Conservation (phyloP, 106 monocot genomes). For the Dendrobium catenatum region DNA sequence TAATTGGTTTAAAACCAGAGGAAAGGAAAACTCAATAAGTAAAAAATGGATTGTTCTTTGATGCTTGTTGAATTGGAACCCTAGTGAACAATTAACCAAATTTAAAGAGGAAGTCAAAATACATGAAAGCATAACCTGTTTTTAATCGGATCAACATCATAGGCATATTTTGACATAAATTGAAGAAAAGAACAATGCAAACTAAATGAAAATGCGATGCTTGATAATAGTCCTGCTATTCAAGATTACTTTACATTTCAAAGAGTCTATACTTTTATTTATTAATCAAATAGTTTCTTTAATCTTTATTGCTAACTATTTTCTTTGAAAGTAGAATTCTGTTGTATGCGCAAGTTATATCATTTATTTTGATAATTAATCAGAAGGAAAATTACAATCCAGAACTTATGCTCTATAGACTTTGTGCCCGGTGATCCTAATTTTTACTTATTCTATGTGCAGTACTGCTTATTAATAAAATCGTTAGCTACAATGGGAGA, state of each 20-base stretch:
- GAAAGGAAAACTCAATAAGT: neutral
- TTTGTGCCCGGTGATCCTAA: neutral
- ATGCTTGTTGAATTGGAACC: neutral
- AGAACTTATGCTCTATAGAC: neutral
- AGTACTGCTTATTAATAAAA: slow-evolving; percentile 55
- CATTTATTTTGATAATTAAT: neutral
- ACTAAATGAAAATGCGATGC: neutral
- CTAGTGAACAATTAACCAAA: neutral
- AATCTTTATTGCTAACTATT: neutral
- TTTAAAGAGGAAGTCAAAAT: neutral
- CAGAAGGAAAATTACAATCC: neutral
- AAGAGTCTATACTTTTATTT: too few relatives aligned
- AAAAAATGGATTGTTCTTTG: neutral
- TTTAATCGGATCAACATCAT: neutral
- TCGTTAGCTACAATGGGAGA: slow-evolving; percentile 33
- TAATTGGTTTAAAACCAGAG: neutral
- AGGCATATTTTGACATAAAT: neutral
- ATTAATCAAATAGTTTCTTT: neutral
- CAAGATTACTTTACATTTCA: too few relatives aligned
- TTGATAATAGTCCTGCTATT: too few relatives aligned
- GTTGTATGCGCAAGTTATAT: neutral
- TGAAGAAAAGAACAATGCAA: neutral
- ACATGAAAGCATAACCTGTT: neutral
- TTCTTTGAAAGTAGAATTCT: neutral
- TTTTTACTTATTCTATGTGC: slow-evolving; percentile 5